These are phyloP conservation scores for Hanseniaspora thailandica DNA, from an alignment of 805 yeast genomes.

Conservation along the genomic window DNA sequence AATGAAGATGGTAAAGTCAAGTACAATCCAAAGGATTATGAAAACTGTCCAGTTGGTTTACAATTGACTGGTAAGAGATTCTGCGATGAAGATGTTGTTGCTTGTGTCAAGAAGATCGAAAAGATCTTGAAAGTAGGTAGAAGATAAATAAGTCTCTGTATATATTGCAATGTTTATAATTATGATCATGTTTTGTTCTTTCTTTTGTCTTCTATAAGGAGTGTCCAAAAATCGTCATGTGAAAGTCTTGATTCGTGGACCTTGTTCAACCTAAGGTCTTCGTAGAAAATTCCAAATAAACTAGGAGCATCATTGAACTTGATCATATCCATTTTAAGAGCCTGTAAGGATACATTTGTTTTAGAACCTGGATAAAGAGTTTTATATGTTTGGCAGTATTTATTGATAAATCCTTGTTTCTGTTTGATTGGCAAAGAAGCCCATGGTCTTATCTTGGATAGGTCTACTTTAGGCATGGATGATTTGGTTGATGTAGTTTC, in stretches of 20 bases:
- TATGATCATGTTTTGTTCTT: background rate
- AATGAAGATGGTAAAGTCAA: conserved; percentile 18
- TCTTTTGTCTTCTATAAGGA: conserved; percentile 8
- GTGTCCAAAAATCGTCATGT: conserved; percentile 1
- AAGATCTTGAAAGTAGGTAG: conserved; percentile 24
- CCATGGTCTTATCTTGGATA: conserved; percentile 19
- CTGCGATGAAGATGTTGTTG: conserved; percentile 39
- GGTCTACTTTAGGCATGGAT: background rate
- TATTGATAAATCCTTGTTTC: conserved; percentile 22
- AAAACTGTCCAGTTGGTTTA: conserved; percentile 40
- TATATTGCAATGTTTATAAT: background rate
- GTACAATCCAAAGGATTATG: conserved; percentile 29
- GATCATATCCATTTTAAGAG: conserved; percentile 21
- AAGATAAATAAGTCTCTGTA: conserved; percentile 12
- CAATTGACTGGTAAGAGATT: conserved; percentile 42
- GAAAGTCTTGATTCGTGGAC: conserved; percentile 7
- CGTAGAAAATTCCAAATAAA: conserved; percentile 27
- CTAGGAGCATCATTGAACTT: conserved; percentile 24
- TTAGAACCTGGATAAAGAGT: conserved; percentile 25
- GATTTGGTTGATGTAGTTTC: background rate
- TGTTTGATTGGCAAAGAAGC: conserved; percentile 20
- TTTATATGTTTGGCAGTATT: conserved; percentile 23
- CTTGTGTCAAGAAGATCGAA: conserved; percentile 34
- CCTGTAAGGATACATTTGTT: conserved; percentile 25
- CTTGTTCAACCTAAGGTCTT: conserved; percentile 22